Percentiles rank a stretch among this genome's conserved stretches.
Conservation (phyloP, 2,329 filamentous ascomycete species). For the Bipolaris cookei region DNA sequence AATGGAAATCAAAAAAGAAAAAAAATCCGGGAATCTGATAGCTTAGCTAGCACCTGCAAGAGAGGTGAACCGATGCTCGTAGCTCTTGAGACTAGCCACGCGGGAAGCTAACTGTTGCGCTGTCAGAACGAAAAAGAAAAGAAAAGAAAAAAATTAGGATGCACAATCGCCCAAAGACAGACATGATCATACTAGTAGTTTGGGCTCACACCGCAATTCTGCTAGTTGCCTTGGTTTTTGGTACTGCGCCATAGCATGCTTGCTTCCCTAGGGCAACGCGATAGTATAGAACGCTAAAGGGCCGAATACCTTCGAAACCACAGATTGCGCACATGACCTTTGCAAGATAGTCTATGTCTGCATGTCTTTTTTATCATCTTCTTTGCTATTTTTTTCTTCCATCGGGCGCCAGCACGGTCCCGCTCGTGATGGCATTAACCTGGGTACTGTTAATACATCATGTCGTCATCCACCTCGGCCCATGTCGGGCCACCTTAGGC, state of each 20-base stretch:
- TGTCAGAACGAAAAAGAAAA: not conserved
- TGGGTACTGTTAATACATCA: not conserved
- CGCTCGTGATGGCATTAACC: not conserved
- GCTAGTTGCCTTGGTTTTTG: not conserved
- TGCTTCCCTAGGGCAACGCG: not conserved
- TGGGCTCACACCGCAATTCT: not conserved
- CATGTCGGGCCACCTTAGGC: too few species aligned
- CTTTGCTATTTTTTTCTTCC: not conserved
- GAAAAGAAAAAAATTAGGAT: not conserved
- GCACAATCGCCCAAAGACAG: not conserved
- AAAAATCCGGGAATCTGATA: not conserved
- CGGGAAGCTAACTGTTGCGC: not conserved
- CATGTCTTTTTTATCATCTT: not conserved
- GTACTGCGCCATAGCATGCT: not conserved
- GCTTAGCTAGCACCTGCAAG: not conserved
- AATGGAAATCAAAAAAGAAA: not conserved
- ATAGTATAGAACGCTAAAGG: not conserved
- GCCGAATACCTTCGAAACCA: not conserved
- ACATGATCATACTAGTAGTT: not conserved
- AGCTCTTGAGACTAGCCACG: not conserved
- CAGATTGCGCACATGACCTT: not conserved
- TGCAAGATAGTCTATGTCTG: too few species aligned
- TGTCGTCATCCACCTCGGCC: constrained; percentile 1
- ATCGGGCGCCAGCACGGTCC: not conserved
- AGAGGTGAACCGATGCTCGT: not conserved